phyloP scores from a whole-genome alignment of 139 green algal genomes.

The Marvania coccoides region DNA sequence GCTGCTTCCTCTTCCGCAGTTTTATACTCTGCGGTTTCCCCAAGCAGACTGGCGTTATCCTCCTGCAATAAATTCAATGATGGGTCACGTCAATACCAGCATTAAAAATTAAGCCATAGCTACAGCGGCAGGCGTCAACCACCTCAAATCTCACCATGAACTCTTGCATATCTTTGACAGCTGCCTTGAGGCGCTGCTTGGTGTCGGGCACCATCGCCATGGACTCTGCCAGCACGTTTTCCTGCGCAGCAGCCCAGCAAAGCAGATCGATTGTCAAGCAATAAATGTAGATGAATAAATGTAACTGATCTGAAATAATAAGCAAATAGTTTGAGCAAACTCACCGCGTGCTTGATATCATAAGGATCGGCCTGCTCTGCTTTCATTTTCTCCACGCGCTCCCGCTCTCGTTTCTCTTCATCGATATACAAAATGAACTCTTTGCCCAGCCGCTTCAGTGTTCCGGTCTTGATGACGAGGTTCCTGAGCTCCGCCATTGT shows the following conservation, averaged over 20 bases:
- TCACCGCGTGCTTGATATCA: conserved; percentile 81
- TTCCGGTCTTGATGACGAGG: conserved; percentile 68
- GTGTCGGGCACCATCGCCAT: conserved; percentile 84
- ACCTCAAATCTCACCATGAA: conserved; percentile 49
- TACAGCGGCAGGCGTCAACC: background rate
- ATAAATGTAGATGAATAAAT: background rate
- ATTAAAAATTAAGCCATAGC: too few species aligned
- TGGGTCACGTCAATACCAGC: too few species aligned
- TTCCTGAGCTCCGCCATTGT: background rate
- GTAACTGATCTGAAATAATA: background rate
- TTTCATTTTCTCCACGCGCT: conserved; percentile 64
- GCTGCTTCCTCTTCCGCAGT: background rate
- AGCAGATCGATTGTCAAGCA: too few species aligned
- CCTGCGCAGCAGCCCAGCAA: too few species aligned
- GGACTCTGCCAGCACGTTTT: conserved; percentile 79
- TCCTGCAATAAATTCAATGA: background rate
- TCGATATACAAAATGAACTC: conserved; percentile 73
- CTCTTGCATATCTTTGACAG: conserved; percentile 53
- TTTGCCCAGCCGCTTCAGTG: conserved; percentile 64
- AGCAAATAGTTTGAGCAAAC: background rate
- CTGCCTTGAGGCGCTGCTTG: conserved; percentile 58
- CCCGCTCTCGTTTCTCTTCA: conserved; percentile 60
- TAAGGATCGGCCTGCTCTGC: conserved; percentile 49
- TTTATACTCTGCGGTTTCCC: background rate
- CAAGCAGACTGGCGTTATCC: background rate